Percentiles rank a stretch among this genome's conserved stretches.
phyloP scores from a whole-genome alignment of 768 basidiomycete genomes.

The Rhizopogon rudus region DNA sequence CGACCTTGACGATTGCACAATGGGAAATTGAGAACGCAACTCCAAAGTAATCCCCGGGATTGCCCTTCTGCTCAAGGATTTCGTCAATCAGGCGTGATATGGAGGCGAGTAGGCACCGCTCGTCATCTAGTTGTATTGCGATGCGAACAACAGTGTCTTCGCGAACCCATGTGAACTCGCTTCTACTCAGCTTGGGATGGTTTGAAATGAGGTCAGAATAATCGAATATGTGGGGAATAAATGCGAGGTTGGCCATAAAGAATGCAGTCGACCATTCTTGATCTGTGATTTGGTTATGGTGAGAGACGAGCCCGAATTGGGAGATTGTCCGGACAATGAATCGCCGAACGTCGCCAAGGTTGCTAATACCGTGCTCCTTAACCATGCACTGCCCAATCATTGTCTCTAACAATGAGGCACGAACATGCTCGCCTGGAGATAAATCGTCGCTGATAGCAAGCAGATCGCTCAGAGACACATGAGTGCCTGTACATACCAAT shows the following conservation, averaged over 20 bases:
- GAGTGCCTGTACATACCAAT: too few relatives aligned
- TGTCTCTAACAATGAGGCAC: background rate
- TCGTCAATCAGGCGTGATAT: background rate
- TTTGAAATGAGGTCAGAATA: too few relatives aligned
- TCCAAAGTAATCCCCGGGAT: background rate
- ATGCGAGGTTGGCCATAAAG: background rate
- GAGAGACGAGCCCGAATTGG: background rate
- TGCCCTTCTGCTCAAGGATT: background rate
- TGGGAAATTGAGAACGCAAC: background rate
- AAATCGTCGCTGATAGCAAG: background rate
- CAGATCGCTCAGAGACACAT: background rate
- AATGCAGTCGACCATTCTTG: background rate
- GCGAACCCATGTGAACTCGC: background rate
- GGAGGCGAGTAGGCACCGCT: slow-evolving; percentile 3
- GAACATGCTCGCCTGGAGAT: background rate
- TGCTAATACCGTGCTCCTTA: too few relatives aligned
- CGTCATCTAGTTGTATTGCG: slow-evolving; percentile 19
- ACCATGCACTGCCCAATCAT: background rate
- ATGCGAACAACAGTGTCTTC: slow-evolving; percentile 1
- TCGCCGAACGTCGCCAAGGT: too few relatives aligned
- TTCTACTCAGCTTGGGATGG: background rate
- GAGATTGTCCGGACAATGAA: background rate
- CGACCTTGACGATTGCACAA: background rate
- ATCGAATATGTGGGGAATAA: background rate
- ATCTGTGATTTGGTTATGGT: background rate